Conservation (phyloP, 169 alveolate species). For the Babesia bovis region DNA sequence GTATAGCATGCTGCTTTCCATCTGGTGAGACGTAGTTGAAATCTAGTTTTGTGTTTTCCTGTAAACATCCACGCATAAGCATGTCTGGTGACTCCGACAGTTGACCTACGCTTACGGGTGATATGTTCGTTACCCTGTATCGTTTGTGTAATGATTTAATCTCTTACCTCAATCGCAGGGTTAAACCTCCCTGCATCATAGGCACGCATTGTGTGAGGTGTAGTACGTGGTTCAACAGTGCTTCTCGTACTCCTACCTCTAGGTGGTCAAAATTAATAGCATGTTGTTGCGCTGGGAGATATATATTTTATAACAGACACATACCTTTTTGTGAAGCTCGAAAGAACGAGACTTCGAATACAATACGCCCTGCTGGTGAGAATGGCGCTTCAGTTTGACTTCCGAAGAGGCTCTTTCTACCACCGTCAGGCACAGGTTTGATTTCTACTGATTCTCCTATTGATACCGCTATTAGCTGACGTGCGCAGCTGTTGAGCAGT, state of each 20-base stretch:
- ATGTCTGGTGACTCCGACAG: constrained; percentile 38
- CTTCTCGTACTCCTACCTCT: constrained; percentile 17
- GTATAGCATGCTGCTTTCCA: constrained; percentile 50
- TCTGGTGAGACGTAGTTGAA: constrained; percentile 39
- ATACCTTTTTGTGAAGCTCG: constrained; percentile 53
- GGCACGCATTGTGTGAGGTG: constrained; percentile 61
- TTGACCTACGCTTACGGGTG: neutral
- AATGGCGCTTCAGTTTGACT: constrained; percentile 9
- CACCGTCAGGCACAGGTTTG: constrained; percentile 23
- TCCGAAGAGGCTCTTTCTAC: constrained; percentile 10
- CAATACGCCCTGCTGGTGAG: constrained; percentile 51
- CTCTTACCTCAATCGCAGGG: constrained; percentile 48
- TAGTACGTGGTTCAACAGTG: constrained; percentile 46
- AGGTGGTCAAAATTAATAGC: constrained; percentile 53
- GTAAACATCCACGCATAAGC: constrained; percentile 54
- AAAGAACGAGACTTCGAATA: constrained; percentile 58
- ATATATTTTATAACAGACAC: neutral
- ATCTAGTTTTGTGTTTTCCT: constrained; percentile 44
- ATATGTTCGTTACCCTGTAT: constrained; percentile 36
- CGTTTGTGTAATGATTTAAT: neutral
- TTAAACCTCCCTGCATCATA: constrained; percentile 17
- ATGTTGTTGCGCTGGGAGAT: constrained; percentile 10
- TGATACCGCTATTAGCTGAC: constrained; percentile 45
- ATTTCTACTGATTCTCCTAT: constrained; percentile 61
- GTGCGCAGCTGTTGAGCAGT: constrained; percentile 61